Evolutionary conservation across 2,329 filamentous ascomycete genomes (phyloP).

Genomic region (Pestalotiopsis sp.): DNA sequence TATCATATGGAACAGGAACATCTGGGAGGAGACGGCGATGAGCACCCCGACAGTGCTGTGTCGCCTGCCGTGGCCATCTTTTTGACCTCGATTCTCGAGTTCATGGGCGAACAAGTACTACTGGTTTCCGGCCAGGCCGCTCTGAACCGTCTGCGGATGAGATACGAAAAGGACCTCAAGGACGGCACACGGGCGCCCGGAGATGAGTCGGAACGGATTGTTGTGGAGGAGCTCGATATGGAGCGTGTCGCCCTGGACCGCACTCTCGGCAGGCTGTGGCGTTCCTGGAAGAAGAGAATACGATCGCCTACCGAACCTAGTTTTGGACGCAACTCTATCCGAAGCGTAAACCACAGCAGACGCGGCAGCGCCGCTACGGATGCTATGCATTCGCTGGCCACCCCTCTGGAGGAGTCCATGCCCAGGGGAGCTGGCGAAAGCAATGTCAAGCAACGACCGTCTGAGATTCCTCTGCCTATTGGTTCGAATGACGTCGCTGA

Average conservation of each 20-base stretch:
- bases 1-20: conserved; percentile 80
- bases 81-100: conserved; percentile 90
- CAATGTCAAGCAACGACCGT: conserved; percentile 40
- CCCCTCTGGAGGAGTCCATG: not conserved
- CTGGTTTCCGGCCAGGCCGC: conserved; percentile 86
- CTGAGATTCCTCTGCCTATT: conserved; percentile 68
- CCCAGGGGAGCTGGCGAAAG: conserved; percentile 9
- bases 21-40: conserved; percentile 58
- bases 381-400: conserved; percentile 38
- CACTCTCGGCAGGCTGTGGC: conserved; percentile 86
- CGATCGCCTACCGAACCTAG: conserved; percentile 55
- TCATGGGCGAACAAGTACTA: conserved; percentile 87
- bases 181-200: conserved; percentile 47
- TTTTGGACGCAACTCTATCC: conserved; percentile 49
- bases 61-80: conserved; percentile 95
- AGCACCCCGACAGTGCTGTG: conserved; percentile 66
- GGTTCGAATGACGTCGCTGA: conserved; percentile 70
- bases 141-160: conserved; percentile 63
- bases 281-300: conserved; percentile 89
- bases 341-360: conserved; percentile 42
- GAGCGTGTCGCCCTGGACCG: conserved; percentile 90
- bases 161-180: conserved; percentile 59
- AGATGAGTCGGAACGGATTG: conserved; percentile 62
- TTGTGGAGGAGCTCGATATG: conserved; percentile 90
- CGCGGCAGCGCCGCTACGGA: conserved; percentile 39